A percentile compares a stretch with the other conserved stretches of the same genome.
Conservation (phyloP, 1,139 yeast genomes). For the Pichia sp. region DNA sequence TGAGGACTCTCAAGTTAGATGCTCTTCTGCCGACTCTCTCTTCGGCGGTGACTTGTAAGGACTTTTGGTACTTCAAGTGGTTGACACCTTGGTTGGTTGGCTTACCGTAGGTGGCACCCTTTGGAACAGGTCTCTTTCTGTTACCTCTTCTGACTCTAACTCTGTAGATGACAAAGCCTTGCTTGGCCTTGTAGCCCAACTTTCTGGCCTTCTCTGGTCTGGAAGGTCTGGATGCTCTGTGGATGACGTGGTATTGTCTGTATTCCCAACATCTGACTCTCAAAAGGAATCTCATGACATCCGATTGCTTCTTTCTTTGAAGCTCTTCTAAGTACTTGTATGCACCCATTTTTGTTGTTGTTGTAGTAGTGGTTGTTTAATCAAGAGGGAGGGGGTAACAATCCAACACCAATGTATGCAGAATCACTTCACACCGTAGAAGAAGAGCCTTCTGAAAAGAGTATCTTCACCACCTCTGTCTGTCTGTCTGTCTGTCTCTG, state of each 20-base stretch:
- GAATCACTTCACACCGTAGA: no score
- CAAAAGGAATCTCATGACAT: conserved; percentile 96
- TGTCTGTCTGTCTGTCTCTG: no score
- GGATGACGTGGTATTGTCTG: conserved; percentile 98
- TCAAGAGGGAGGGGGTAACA: no score
- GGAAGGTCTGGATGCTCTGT: conserved; percentile 98
- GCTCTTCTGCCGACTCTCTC: conserved; percentile 99
- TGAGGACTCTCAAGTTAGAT: conserved; percentile 97
- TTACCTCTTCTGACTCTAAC: conserved; percentile 99
- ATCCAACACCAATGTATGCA: no score
- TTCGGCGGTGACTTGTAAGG: conserved; percentile 97
- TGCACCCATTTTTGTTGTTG: conserved; percentile 79
- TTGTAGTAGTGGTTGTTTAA: no score
- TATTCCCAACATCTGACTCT: conserved; percentile 99
- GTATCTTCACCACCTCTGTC: no score
- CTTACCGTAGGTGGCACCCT: conserved; percentile 99
- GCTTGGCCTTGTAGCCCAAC: conserved; percentile 99
- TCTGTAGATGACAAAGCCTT: conserved; percentile 98
- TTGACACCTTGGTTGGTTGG: conserved; percentile 99
- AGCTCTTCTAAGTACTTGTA: conserved; percentile 99
- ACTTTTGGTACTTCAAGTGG: conserved; percentile 99
- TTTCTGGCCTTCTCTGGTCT: conserved; percentile 99
- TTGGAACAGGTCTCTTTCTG: conserved; percentile 99
- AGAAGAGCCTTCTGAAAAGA: no score
- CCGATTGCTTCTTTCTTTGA: conserved; percentile 99